Base-by-base conservation (phyloP, 83 land plant genomes). In the Thuja plicata region DNA sequence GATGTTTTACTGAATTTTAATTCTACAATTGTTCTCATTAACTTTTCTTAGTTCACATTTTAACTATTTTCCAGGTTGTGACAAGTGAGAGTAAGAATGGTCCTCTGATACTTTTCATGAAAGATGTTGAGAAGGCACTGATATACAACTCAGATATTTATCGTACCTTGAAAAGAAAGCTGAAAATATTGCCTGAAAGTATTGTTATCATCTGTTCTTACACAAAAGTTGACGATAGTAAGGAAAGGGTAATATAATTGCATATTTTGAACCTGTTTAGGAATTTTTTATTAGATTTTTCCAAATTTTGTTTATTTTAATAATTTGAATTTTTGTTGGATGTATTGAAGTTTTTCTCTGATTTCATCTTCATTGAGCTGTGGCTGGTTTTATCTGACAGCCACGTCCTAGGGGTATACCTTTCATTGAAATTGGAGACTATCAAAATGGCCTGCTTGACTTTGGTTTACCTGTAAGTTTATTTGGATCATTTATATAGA, bases 181-280 rank as follows among this genome's bases (percentile, higher is more conserved):
- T 96, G 84, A 97, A 96, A 55, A 91, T 80, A 84, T 71, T 96
- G 50, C 96, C 96, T 34, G 92, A 87, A 37, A 93, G 92, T 86
- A 88, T 98, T 85, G 96, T 96, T 88, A 93, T 96, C 19, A 94
- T 98, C 87, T 98, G 96, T 27, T 96, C 98, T 15, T 97, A 95
- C 77, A 95, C 98, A 5, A 92, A 93, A 89, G 71, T 92, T 52
- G 99, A 98, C 40, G 91, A 50, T 66, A 90, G 90, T 35, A 92
- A 94, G 54, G 95, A 94, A 87, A 94, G 93, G 92, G 97, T 95
- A 78, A 60, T 90, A 9, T 60, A 87, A 62, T 82, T 40, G 5
- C 32, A 8, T 43, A 19, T 32, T 48, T 77, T 43, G 24, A 84
- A 9, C 30, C 54, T 83, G 30, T 24, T 41, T 35, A 17, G n/a